Evolutionary conservation across 75 land plant species (phyloP).

Genomic region (Cunninghamia lanceolata): DNA sequence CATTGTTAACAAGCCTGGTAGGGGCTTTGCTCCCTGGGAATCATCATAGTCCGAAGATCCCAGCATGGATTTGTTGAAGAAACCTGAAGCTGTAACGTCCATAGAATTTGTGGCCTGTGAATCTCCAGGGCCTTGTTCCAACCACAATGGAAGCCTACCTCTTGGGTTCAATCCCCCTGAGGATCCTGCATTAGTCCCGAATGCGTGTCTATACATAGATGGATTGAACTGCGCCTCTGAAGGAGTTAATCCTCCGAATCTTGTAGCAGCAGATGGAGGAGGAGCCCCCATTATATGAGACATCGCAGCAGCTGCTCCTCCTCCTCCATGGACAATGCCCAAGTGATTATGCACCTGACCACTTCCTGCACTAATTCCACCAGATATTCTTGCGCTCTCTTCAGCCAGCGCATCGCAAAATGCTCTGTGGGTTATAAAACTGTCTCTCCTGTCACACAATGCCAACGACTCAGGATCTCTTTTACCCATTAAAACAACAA

Average conservation of each 20-base stretch:
- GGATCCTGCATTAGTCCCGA: background rate
- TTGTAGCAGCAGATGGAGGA: background rate
- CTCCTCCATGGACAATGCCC: background rate
- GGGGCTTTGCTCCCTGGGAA: background rate
- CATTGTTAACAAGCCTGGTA: conserved; percentile 13
- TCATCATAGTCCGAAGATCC: conserved; percentile 4
- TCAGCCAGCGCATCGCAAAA: conserved; percentile 76
- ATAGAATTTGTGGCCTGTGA: background rate
- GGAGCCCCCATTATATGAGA: background rate
- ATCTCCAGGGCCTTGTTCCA: conserved; percentile 24
- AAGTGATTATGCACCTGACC: background rate
- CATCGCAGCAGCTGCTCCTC: background rate
- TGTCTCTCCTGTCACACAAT: conserved; percentile 56
- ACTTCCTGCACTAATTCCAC: background rate
- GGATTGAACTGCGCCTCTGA: conserved; percentile 1
- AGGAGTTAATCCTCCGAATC: background rate
- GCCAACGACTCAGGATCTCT: background rate
- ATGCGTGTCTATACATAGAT: background rate
- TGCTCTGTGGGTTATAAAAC: conserved; percentile 75
- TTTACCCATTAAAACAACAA: background rate
- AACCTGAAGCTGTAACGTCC: background rate
- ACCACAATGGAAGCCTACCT: conserved; percentile 30
- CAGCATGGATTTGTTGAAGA: conserved; percentile 1
- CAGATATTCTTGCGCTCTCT: conserved; percentile 58
- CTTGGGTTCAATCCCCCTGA: conserved; percentile 4